phyloP scores from a whole-genome alignment of 345 rosid genomes.

The Gossypium mustelinum region DNA sequence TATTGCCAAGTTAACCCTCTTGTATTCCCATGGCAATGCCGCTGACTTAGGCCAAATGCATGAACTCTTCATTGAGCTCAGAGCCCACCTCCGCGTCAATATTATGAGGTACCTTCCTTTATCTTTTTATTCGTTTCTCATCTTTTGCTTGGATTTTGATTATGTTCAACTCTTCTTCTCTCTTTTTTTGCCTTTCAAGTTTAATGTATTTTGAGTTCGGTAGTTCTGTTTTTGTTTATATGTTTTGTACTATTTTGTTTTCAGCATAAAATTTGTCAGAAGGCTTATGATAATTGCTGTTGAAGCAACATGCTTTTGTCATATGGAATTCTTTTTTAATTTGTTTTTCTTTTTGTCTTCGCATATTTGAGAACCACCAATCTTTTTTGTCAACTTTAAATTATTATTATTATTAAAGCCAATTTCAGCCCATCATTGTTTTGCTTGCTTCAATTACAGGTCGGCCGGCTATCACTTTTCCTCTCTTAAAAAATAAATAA shows the following conservation, averaged over 20 bases:
- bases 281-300: neutral
- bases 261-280: neutral
- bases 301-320: constrained; percentile 6
- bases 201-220: neutral
- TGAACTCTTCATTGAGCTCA: constrained; percentile 90
- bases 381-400: constrained; percentile 4
- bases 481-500: neutral
- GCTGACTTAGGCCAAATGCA: constrained; percentile 97
- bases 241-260: neutral
- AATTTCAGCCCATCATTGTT: neutral
- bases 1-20: constrained; percentile 74
- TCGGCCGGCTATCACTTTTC: neutral
- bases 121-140: neutral
- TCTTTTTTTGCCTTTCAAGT: neutral
- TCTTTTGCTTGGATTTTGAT: constrained; percentile 22
- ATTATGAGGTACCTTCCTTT: constrained; percentile 64
- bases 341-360: constrained; percentile 4
- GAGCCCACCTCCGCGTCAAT: constrained; percentile 91
- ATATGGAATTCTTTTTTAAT: neutral
- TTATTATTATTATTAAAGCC: neutral
- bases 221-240: neutral
- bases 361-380: constrained; percentile 17
- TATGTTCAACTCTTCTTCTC: neutral
- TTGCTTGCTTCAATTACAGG: neutral
- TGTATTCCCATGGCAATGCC: constrained; percentile 96